These are phyloP conservation scores for Wallemia ichthyophaga DNA, from an alignment of 1,284 basidiomycete species.

Conservation along the genomic window DNA sequence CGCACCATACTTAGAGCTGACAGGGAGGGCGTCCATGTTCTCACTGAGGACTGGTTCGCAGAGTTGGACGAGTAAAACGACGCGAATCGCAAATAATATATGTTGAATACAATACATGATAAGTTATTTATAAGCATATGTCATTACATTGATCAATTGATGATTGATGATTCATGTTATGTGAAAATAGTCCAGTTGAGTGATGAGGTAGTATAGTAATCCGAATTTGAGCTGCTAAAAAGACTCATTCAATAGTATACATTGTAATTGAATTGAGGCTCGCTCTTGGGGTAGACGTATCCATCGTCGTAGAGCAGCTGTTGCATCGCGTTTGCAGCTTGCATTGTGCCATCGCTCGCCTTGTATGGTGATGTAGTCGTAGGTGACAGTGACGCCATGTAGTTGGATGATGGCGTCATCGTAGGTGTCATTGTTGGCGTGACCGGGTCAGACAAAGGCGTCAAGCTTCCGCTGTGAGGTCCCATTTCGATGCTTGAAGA, in stretches of 20 bases:
- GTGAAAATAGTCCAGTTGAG: too few species aligned
- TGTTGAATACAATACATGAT: too few species aligned
- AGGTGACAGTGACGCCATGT: not conserved
- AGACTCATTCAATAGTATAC: not conserved
- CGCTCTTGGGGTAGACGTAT: not conserved
- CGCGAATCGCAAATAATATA: too few species aligned
- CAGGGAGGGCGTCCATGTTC: slow-evolving; percentile 1
- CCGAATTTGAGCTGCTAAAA: not conserved
- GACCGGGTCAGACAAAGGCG: too few species aligned
- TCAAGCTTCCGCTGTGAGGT: too few species aligned
- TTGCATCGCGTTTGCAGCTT: not conserved
- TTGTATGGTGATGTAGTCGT: not conserved
- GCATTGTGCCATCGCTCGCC: not conserved
- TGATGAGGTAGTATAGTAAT: not conserved
- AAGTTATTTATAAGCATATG: too few species aligned
- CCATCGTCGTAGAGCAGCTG: not conserved
- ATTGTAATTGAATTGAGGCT: too few species aligned
- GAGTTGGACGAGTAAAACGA: not conserved
- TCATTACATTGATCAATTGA: too few species aligned
- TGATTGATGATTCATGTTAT: too few species aligned
- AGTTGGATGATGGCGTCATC: not conserved
- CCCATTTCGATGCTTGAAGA: too few species aligned
- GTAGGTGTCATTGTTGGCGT: too few species aligned
- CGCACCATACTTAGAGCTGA: slow-evolving; percentile 43
- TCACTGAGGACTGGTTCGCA: not conserved